phyloP scores from a whole-genome alignment of 345 rosid species.

The Gossypium rotundifolium region DNA sequence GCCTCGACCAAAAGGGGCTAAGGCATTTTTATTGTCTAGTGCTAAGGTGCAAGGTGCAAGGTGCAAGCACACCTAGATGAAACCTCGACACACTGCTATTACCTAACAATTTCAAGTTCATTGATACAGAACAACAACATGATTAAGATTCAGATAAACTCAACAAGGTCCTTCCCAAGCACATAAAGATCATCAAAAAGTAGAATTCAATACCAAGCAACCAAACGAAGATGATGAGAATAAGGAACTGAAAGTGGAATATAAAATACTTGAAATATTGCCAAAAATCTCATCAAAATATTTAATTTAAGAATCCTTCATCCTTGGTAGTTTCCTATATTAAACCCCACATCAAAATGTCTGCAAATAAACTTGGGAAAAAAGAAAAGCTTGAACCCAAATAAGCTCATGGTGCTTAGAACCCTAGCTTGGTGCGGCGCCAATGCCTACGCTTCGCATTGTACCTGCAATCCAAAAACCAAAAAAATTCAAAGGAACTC shows the following conservation, averaged over 20 bases:
- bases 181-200: neutral
- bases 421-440: slow-evolving; percentile 69
- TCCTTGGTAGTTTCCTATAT: neutral
- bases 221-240: neutral
- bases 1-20: no score
- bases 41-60: no score
- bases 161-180: neutral
- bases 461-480: slow-evolving; percentile 32
- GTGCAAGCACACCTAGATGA: no score
- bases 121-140: neutral
- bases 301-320: neutral
- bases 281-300: slow-evolving; percentile 5
- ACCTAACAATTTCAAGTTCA: neutral
- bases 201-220: neutral
- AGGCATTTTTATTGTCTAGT: no score
- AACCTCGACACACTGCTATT: no score
- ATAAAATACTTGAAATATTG: neutral
- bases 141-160: neutral
- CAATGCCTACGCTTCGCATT: slow-evolving; percentile 69
- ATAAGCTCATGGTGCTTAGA: slow-evolving; percentile 21
- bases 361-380: neutral
- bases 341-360: neutral
- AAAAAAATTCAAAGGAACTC: neutral
- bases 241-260: neutral
- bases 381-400: neutral